A percentile compares a stretch with the other conserved stretches of the same genome.
Evolutionary conservation across 1,284 basidiomycete genomes (phyloP).

Genomic region (Sanghuangporus weigelae): DNA sequence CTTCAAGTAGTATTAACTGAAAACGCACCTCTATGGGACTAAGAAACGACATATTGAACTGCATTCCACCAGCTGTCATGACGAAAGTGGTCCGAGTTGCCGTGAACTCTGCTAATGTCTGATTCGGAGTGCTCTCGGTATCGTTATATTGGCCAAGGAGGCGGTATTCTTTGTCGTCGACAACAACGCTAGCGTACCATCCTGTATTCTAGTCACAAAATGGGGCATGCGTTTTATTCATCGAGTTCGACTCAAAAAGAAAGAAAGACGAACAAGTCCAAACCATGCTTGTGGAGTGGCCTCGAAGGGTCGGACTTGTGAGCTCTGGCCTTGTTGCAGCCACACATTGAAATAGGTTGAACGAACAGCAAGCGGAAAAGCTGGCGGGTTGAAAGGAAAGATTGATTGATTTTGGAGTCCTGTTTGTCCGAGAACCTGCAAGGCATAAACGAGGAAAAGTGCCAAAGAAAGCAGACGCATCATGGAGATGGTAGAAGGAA

Average conservation of each 20-base stretch:
- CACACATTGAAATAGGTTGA: conserved; percentile 16
- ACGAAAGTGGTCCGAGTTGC: conserved; percentile 32
- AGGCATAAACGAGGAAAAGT: too few relatives aligned
- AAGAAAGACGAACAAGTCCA: background rate
- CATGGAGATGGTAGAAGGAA: too few relatives aligned
- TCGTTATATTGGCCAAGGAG: background rate
- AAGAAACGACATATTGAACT: conserved; percentile 34
- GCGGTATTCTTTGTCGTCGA: background rate
- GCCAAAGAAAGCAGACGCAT: too few relatives aligned
- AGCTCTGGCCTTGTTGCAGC: conserved; percentile 1
- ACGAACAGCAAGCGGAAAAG: conserved; percentile 8
- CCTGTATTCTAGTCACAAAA: background rate
- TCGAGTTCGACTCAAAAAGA: background rate
- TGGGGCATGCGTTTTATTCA: background rate
- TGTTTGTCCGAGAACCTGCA: background rate
- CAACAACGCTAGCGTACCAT: conserved; percentile 1
- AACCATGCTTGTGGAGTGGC: background rate
- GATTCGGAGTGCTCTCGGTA: background rate
- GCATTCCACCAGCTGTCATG: conserved; percentile 32
- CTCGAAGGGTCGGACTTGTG: background rate
- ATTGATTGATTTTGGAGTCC: conserved; percentile 1
- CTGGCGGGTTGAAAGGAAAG: conserved; percentile 12
- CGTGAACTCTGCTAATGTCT: conserved; percentile 22
- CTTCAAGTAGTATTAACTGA: background rate
- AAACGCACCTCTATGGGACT: conserved; percentile 35